A percentile compares a stretch with the other conserved stretches of the same genome.
These are phyloP conservation scores for Penicillium thymicola DNA, from an alignment of 2,329 filamentous ascomycete species.

Conservation along the genomic window DNA sequence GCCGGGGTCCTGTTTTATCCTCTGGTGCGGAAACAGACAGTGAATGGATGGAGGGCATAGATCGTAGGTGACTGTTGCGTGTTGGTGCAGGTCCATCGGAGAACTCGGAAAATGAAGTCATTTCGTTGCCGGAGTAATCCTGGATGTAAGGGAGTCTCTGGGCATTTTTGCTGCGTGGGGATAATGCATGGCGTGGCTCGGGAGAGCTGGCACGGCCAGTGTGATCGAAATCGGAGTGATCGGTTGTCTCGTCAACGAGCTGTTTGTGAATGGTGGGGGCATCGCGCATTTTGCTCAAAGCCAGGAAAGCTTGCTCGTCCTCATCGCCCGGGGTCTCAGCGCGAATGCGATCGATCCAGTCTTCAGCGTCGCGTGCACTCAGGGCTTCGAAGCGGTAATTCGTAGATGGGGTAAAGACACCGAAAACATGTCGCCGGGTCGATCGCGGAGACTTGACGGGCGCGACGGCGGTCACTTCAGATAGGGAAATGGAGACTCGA, in stretches of 20 bases:
- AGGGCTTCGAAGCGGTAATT: constrained; percentile 87
- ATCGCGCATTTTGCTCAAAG: constrained; percentile 25
- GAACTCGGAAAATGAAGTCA: constrained; percentile 81
- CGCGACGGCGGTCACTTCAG: constrained; percentile 87
- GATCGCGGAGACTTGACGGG: constrained; percentile 85
- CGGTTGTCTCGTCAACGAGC: constrained; percentile 39
- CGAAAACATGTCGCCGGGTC: constrained; percentile 83
- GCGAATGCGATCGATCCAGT: constrained; percentile 83
- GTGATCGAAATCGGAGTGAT: constrained; percentile 42
- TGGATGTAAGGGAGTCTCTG: constrained; percentile 39
- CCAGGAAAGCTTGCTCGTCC: constrained; percentile 78
- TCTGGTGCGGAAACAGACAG: constrained; percentile 28
- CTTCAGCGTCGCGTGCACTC: constrained; percentile 69
- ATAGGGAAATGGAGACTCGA: constrained; percentile 80
- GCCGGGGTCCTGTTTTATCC: constrained; percentile 30
- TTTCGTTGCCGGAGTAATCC: constrained; percentile 61
- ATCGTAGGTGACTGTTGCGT: constrained; percentile 27
- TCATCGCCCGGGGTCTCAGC: constrained; percentile 79
- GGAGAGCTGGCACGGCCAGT: constrained; percentile 34
- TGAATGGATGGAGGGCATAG: constrained; percentile 30
- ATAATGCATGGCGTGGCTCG: constrained; percentile 31
- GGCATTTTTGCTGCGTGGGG: constrained; percentile 24
- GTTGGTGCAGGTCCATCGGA: constrained; percentile 56
- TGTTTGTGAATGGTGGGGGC: constrained; percentile 25
- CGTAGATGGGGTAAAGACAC: constrained; percentile 82